These are phyloP conservation scores for Ilyonectria mors-panacis DNA, from an alignment of 2,329 filamentous ascomycete genomes.

Conservation along the genomic window DNA sequence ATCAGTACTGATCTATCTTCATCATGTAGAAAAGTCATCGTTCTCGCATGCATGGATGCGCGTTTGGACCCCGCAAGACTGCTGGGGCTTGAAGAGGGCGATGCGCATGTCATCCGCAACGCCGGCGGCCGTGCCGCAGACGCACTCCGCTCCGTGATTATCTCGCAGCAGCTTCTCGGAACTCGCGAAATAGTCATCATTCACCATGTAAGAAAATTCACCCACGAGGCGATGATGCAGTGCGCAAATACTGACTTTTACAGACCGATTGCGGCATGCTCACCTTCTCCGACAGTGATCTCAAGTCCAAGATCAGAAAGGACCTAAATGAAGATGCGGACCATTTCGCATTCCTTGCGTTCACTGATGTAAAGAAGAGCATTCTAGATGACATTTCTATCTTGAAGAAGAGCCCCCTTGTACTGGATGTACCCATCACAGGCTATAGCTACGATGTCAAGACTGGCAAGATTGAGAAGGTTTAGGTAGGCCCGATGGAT, in stretches of 20 bases:
- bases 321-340: conserved; percentile 69
- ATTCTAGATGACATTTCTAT: conserved; percentile 77
- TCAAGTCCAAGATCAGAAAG: conserved; percentile 68
- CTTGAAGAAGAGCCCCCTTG: conserved; percentile 71
- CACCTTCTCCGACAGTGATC: conserved; percentile 73
- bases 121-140: conserved; percentile 78
- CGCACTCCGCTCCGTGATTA: conserved; percentile 80
- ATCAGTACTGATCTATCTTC: neutral
- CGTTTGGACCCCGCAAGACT: conserved; percentile 70
- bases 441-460: conserved; percentile 87
- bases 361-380: conserved; percentile 73
- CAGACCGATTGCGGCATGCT: conserved; percentile 70
- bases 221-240: no score
- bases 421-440: conserved; percentile 75
- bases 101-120: conserved; percentile 86
- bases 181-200: conserved; percentile 82
- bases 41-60: conserved; percentile 86
- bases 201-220: conserved; percentile 67
- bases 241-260: neutral
- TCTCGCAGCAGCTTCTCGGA: conserved; percentile 84
- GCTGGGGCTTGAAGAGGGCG: conserved; percentile 62
- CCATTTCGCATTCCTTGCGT: conserved; percentile 76
- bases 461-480: conserved; percentile 69
- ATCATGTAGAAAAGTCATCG: conserved; percentile 49
- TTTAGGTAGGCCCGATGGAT: conserved; percentile 24